Base-by-base conservation (phyloP, 495 filamentous ascomycete species). In the Durotheca rogersii region DNA sequence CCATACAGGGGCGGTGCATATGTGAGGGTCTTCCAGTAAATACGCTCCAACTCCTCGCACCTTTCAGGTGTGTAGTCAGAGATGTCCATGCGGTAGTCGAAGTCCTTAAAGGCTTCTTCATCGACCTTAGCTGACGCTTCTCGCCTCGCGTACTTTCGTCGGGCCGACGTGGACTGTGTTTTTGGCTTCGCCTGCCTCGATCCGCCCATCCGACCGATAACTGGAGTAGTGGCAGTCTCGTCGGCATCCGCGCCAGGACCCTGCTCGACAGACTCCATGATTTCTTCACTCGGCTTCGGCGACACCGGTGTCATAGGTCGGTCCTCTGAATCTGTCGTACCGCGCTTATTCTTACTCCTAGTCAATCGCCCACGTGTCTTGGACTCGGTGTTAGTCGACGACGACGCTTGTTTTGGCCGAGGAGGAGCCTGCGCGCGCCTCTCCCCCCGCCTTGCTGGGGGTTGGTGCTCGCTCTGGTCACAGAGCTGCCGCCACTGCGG, bases 1-100 rank as follows among this genome's bases (percentile, higher is more conserved):
- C 94, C 93, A 58, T 98, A 98, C 69, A 98, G 79, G 0, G 93
- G 93, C 37, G 87, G 87, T 51, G 89, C 94, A 70, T 89, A 97
- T 39, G 90, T 96, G 44, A 98, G 76, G 1, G 87, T 92, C 71
- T 90, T 95, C 93, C 93, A 98, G 66, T 98, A 98, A 41, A 82
- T 82, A 18, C 86, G 83, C 70, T 98, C 93, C 3, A 98, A 76
- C 68, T 98, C 94, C 37, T 92, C 87, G 62, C 93, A 96, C 51
- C 93, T 77, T 64, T 97, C 92, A 0, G 83, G 76, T 0, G 92
- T 95, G 64, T 85, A 98, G 21, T 96, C 89, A 29, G 89, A 79
- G 46, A 88, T 84, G 43, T 88, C 79, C 58, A 96, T 85, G 31
- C 80, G 82, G 62, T 97, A 96, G 56, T 96, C 85, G 60, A 94